Base-by-base conservation (phyloP, 305 asterid species). In the Withania somnifera region DNA sequence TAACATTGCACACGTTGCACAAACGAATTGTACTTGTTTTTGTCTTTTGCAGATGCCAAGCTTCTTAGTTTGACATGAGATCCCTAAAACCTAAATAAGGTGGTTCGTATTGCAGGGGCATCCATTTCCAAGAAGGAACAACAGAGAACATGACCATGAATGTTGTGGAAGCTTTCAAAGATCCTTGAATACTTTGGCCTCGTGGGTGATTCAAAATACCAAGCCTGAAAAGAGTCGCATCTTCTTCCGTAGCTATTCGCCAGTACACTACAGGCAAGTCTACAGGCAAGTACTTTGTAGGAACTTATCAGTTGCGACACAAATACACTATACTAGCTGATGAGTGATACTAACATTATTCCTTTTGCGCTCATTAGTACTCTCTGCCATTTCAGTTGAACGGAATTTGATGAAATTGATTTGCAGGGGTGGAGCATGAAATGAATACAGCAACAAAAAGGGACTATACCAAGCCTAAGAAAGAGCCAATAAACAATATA, bases 221-320 rank as follows among this genome's bases (percentile, higher is more conserved):
- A 89, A 85, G 53, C 86, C 89, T 7, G 82, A 86, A 11, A 89
- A 86, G 84, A 89, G 82, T 26, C 89, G 81, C 24, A 86, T 91
- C 45, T 86, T 94, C 88, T 89, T 93, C 78, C 90, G 98, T 56
- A 90, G 97, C 88, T 93, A 89, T 88, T 93, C 98, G 20, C 98
- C 99, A 0, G 93, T 93, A 17, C 98, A 96, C 84, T 94, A 84
- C 93, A 93, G 96, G 99, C 67, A 90, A 87, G 89, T 36, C 5
- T 6, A 34, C 5, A n/a, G n/a, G n/a, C n/a, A n/a, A n/a, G n/a
- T 85, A 11, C 30, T 47, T 38, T 28, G 68, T 77, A 77, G 34
- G 50, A 56, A 34, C 36, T 61, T 40, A 17, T 11, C 63, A 60
- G 24, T 58, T 32, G 26, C 38, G 60, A 69, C 22, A 30, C 26